These are phyloP conservation scores for Leersia perrieri DNA, from an alignment of 176 grass and related monocot species.

Conservation along the genomic window DNA sequence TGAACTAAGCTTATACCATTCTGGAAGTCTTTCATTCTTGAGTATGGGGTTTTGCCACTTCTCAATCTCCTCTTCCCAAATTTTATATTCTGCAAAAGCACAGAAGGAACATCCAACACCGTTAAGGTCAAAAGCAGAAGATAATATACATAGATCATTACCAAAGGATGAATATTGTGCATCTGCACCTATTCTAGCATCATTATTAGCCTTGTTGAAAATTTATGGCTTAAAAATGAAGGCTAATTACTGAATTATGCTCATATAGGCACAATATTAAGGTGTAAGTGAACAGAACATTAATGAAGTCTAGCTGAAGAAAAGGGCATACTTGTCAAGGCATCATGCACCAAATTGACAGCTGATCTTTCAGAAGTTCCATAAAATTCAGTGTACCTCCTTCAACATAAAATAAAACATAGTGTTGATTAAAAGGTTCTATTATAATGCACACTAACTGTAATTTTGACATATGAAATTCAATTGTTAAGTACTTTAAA, in stretches of 20 bases:
- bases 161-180: background rate
- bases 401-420: conserved; percentile 44
- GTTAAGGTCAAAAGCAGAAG: conserved; percentile 17
- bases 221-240: background rate
- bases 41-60: conserved; percentile 96
- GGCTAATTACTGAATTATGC: background rate
- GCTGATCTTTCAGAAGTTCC: conserved; percentile 87
- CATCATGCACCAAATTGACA: conserved; percentile 91
- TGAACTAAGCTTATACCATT: conserved; percentile 54
- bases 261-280: background rate
- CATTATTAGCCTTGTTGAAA: background rate
- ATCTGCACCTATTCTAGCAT: background rate
- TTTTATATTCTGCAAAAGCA: conserved; percentile 62
- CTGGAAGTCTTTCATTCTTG: conserved; percentile 74
- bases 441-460: conserved; percentile 2
- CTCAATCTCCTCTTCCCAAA: conserved; percentile 99
- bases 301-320: background rate
- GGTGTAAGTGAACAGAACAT: background rate
- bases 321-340: conserved; percentile 79
- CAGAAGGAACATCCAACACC: conserved; percentile 10
- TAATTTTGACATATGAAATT: background rate
- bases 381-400: conserved; percentile 97
- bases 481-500: background rate
- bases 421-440: background rate
- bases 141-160: background rate